Base-by-base conservation (phyloP, 352 stramenopile species). In the Pythium scleroteichum region DNA sequence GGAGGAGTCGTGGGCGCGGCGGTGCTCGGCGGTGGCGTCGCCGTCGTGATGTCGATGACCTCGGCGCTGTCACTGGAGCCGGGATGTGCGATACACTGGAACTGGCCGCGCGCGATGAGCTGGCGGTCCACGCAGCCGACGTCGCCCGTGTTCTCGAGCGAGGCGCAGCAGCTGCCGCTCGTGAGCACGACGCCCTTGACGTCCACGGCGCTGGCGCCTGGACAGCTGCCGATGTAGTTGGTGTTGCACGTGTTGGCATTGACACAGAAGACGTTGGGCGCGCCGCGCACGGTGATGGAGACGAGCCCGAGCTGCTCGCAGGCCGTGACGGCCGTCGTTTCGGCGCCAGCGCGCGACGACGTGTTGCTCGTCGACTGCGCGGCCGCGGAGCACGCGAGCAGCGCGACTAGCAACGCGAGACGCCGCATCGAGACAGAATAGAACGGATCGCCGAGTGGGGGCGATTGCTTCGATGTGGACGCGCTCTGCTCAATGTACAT, bases 91-190 rank as follows among this genome's bases (percentile, higher is more conserved):
- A 66, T 22, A 51, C 59, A 66, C 42, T 61, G 59, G 19, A 55
- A 47, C 14, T 14, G n/a, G 19, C 45, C 44, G 19, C 26, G 32
- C 16, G 29, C 2, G 22, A 60, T 24, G 0, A 61, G 44, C 3
- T 53, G 29, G 33, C 45, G 32, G 20, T 32, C 33, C 19, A 66
- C 59, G 35, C 59, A 66, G 44, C 59, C 59, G 22, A 61, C 50
- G 9, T 47, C 50, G 13, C 51, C 51, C 2, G 59, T 56, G 32
- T 20, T 35, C 10, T 58, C 40, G 0, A 66, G 42, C 50, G 33
- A 24, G 20, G 59, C 41, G 51, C 59, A 66, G 59, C 59, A 66
- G 51, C 59, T 66, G 29, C 50, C 59, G 19, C 17, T 14, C 29
- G 51, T 0, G 4, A 66, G 23, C 33, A 24, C 10, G 29, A 46